Evolutionary conservation across 805 yeast genomes (phyloP).

Genomic region (Hyphopichia homilentoma): DNA sequence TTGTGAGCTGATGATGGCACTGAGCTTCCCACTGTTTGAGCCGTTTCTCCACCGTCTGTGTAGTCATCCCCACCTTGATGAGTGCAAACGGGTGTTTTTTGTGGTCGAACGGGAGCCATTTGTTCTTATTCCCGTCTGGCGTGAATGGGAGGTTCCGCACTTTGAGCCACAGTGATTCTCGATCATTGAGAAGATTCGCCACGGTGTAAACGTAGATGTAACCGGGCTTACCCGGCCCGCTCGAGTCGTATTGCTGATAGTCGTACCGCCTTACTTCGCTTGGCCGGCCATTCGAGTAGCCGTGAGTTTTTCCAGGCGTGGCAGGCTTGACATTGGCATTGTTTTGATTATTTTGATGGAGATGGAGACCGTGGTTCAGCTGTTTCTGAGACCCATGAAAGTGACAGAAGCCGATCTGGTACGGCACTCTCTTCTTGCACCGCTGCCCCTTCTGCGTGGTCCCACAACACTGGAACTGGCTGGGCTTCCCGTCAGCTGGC

Average conservation of each 20-base stretch:
- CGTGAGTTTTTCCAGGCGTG: neutral
- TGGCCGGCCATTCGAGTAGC: no score
- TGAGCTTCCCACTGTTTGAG: slow-evolving; percentile 51
- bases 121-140: slow-evolving; percentile 12
- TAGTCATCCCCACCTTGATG: slow-evolving; percentile 54
- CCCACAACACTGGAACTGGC: slow-evolving; percentile 37
- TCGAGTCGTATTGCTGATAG: neutral
- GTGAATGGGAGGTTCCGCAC: slow-evolving; percentile 27
- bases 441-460: slow-evolving; percentile 36
- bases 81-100: slow-evolving; percentile 34
- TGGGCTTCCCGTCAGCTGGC: no score
- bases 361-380: neutral
- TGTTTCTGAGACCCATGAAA: slow-evolving; percentile 22
- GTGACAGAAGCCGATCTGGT: slow-evolving; percentile 24
- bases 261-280: no score
- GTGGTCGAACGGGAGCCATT: slow-evolving; percentile 34
- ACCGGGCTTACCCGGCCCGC: slow-evolving; percentile 23
- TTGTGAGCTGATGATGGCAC: slow-evolving; percentile 44
- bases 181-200: slow-evolving; percentile 27
- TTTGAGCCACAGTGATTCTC: slow-evolving; percentile 33
- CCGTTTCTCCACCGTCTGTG: slow-evolving; percentile 39
- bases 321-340: neutral
- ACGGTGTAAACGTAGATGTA: slow-evolving; percentile 51
- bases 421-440: slow-evolving; percentile 27
- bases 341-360: neutral